phyloP scores from a whole-genome alignment of 352 stramenopile genomes.

The Phytophthora megakarya region DNA sequence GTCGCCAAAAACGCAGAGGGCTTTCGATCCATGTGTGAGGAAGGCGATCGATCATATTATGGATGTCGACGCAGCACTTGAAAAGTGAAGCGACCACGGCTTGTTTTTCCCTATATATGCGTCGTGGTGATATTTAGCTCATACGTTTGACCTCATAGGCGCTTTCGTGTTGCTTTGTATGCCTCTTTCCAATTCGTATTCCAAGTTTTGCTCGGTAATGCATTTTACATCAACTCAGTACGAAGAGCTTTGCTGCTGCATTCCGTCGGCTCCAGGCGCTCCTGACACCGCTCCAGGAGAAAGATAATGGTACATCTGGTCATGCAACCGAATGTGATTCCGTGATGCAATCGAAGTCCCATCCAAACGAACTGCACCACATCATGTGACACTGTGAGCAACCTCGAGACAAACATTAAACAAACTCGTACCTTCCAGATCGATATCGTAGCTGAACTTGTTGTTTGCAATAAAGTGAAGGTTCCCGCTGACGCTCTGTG shows the following conservation, averaged over 20 bases:
- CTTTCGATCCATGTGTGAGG: conserved; percentile 69
- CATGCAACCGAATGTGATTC: conserved; percentile 91
- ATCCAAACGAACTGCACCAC: conserved; percentile 78
- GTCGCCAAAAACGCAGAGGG: conserved; percentile 10
- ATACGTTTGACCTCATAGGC: conserved; percentile 21
- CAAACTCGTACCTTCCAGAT: conserved; percentile 66
- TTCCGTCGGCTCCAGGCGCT: conserved; percentile 10
- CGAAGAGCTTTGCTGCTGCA: conserved; percentile 14
- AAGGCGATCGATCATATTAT: conserved; percentile 77
- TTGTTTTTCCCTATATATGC: conserved; percentile 16
- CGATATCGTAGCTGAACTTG: conserved; percentile 96
- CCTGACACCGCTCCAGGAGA: conserved; percentile 32
- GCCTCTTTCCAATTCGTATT: conserved; percentile 5
- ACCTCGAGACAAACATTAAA: background rate
- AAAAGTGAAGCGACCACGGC: conserved; percentile 3
- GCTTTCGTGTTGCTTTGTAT: conserved; percentile 11
- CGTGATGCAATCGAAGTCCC: conserved; percentile 83
- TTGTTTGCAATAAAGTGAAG: conserved; percentile 94
- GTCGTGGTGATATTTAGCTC: conserved; percentile 35
- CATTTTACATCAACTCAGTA: no score
- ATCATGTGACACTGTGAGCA: conserved; percentile 15
- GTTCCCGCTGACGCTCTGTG: conserved; percentile 88
- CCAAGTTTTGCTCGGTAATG: conserved; percentile 9
- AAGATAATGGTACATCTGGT: conserved; percentile 96
- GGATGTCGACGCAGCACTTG: conserved; percentile 39